Evolutionary conservation across 306 rosid species (phyloP).

Genomic region (Prunus padus): DNA sequence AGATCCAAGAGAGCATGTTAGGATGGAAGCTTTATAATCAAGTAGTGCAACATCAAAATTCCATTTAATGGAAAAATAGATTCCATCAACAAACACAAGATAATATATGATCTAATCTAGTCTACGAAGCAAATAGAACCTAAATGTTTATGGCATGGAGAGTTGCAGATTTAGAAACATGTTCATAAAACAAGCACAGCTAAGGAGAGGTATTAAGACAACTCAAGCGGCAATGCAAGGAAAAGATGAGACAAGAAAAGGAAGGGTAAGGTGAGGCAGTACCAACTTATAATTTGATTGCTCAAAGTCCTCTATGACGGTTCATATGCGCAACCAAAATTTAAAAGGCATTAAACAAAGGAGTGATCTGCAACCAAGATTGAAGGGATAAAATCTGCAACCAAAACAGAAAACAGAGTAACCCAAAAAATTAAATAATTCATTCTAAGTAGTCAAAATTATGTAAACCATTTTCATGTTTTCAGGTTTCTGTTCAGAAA

Average conservation of each 20-base stretch:
- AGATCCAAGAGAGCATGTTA: background rate
- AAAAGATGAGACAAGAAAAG: background rate
- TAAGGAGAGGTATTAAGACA: background rate
- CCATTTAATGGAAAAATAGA: constrained; percentile 6
- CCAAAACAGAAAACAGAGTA: background rate
- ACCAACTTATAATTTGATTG: background rate
- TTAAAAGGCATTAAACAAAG: background rate
- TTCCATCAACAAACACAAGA: background rate
- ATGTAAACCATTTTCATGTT: background rate
- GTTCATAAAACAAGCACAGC: background rate
- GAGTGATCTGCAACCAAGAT: background rate
- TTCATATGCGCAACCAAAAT: background rate
- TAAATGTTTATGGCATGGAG: background rate
- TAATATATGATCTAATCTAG: background rate
- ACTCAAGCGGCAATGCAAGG: background rate
- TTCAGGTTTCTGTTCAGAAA: background rate
- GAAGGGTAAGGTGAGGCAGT: background rate
- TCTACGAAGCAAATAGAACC: background rate
- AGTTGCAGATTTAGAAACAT: background rate
- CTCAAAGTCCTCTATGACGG: background rate
- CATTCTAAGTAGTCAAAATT: background rate
- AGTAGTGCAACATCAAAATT: background rate
- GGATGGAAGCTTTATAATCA: background rate
- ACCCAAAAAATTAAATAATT: background rate
- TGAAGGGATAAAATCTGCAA: background rate